These are phyloP conservation scores for Dioszegia aurantiaca DNA, from an alignment of 768 basidiomycete genomes.

Conservation along the genomic window DNA sequence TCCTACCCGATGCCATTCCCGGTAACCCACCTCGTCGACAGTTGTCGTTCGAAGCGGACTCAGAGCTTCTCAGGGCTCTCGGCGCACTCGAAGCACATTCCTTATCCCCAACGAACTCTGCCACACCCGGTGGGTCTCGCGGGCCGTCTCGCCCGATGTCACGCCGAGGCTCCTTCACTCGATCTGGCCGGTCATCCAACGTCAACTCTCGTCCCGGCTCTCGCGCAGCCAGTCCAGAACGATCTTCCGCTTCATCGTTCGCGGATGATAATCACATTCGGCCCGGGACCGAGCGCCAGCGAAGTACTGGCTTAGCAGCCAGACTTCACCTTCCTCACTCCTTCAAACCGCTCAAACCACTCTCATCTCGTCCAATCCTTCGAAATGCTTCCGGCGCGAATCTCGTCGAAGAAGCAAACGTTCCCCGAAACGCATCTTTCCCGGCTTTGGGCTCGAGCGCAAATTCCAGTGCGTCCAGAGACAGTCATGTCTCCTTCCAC, in stretches of 20 bases:
- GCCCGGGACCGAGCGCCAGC: conserved; percentile 49
- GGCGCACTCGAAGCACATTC: conserved; percentile 53
- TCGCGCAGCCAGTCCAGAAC: conserved; percentile 64
- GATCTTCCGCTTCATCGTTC: conserved; percentile 46
- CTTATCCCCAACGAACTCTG: conserved; percentile 37
- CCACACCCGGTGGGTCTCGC: conserved; percentile 50
- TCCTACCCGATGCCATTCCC: conserved; percentile 18
- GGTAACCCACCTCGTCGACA: conserved; percentile 47
- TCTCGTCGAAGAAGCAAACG: conserved; percentile 14
- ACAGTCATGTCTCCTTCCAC: conserved; percentile 18
- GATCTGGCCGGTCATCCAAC: conserved; percentile 46
- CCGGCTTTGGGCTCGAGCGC: background rate
- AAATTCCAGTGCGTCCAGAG: conserved; percentile 9
- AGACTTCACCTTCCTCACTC: conserved; percentile 43
- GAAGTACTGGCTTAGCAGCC: conserved; percentile 29
- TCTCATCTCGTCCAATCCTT: conserved; percentile 38
- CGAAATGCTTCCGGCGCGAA: conserved; percentile 36
- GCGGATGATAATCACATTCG: conserved; percentile 14
- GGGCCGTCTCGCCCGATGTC: conserved; percentile 48
- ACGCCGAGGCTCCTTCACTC: conserved; percentile 38
- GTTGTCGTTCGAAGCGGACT: conserved; percentile 70
- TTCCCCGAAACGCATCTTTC: conserved; percentile 6
- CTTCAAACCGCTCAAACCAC: conserved; percentile 42
- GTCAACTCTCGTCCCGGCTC: conserved; percentile 52
- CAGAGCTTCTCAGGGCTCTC: conserved; percentile 72